Conservation (phyloP, 371 early-diverging fungal genomes). For the Rozella allomycis region DNA sequence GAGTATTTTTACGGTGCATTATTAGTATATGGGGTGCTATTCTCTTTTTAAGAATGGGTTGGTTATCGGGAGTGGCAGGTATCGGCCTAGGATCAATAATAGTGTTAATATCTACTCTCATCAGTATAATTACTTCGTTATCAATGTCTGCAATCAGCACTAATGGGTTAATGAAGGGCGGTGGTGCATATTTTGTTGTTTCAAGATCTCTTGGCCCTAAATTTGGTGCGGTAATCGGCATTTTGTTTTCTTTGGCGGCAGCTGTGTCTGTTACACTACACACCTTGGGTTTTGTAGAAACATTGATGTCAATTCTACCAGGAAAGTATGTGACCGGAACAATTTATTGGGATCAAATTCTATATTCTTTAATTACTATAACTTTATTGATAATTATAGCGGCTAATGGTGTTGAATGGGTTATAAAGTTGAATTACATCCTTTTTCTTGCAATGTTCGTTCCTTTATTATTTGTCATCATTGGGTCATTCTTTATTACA, state of each 20-base stretch:
- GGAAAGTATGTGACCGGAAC: too few relatives aligned
- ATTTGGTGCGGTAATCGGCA: slow-evolving; percentile 3
- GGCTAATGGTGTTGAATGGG: too few relatives aligned
- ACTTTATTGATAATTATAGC: too few relatives aligned
- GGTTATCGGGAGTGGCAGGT: slow-evolving; percentile 33
- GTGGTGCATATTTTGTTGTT: slow-evolving; percentile 5
- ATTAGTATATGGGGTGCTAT: slow-evolving; percentile 40
- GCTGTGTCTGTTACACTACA: background rate
- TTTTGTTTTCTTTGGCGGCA: slow-evolving; percentile 2
- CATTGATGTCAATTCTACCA: too few relatives aligned
- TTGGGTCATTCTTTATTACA: too few relatives aligned
- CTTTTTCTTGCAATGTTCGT: too few relatives aligned
- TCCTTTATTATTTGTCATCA: too few relatives aligned
- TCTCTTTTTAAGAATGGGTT: slow-evolving; percentile 35
- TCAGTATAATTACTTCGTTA: too few relatives aligned
- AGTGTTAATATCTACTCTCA: slow-evolving; percentile 35
- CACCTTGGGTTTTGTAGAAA: too few relatives aligned
- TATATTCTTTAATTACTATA: too few relatives aligned
- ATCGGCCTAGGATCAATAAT: slow-evolving; percentile 26
- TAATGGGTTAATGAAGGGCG: slow-evolving; percentile 30
- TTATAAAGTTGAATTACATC: too few relatives aligned
- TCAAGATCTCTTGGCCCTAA: slow-evolving; percentile 3
- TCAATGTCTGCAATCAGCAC: slow-evolving; percentile 45
- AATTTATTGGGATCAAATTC: too few relatives aligned
- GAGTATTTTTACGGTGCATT: slow-evolving; percentile 36